These are phyloP conservation scores for Albizia julibrissin DNA, from an alignment of 306 rosid genomes.

Conservation along the genomic window DNA sequence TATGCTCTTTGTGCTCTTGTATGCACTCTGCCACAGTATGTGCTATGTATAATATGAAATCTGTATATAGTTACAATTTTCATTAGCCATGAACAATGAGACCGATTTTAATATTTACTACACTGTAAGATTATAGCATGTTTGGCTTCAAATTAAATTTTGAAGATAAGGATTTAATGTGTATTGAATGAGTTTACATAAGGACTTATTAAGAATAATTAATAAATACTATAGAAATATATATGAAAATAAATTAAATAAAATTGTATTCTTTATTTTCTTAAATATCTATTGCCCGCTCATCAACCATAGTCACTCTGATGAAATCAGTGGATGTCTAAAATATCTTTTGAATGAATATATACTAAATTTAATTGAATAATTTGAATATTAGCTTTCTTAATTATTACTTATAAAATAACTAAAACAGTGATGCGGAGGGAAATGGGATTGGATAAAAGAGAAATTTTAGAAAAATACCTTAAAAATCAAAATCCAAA, in stretches of 20 bases:
- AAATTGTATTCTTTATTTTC: too few relatives aligned
- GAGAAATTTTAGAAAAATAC: too few relatives aligned
- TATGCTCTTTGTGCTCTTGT: conserved; percentile 33
- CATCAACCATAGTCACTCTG: not conserved
- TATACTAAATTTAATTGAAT: too few relatives aligned
- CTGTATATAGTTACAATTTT: not conserved
- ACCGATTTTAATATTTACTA: not conserved
- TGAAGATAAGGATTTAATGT: not conserved
- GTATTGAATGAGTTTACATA: not conserved
- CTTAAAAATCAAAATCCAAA: too few relatives aligned
- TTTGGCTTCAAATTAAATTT: not conserved
- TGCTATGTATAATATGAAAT: not conserved
- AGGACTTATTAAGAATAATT: not conserved
- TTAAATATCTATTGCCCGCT: not conserved
- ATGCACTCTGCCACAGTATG: conserved; percentile 26
- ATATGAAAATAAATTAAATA: not conserved
- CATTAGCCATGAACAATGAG: not conserved
- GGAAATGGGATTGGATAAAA: too few relatives aligned
- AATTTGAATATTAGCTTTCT: too few relatives aligned
- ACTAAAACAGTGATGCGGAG: too few relatives aligned
- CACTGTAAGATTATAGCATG: not conserved
- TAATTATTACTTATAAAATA: too few relatives aligned
- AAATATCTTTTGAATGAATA: too few relatives aligned
- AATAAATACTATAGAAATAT: not conserved
- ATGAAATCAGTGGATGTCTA: not conserved